Evolutionary conservation across 1,139 yeast genomes (phyloP), one percentile per base, ranked within the genome.

Genomic region (Debaryomyces sp.): DNA sequence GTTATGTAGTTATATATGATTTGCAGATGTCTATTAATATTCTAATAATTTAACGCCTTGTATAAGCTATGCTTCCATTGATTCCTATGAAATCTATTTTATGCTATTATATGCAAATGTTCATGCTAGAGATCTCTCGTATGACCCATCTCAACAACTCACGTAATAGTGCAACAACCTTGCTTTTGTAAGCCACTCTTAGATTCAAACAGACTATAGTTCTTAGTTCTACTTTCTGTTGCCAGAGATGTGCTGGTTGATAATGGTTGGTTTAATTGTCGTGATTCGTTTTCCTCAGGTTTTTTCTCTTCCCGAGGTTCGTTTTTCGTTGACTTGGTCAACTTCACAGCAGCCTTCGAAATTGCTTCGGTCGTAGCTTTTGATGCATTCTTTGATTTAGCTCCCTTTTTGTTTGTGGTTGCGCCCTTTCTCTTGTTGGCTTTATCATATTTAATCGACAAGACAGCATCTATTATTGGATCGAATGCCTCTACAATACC

Each of bases 401-500:
- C 7, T 23, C 17, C 21, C 34, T 9, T 8, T 15, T 24, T 26
- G 23, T 10, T 26, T 13, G n/a, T 30, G 12, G 17, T n/a, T 24
- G 24, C n/a, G 21, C 12, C n/a, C 21, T 17, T 32, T 8, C 5
- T 13, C 18, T 41, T 32, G 2, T 2, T 41, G 23, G 13, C 9
- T 15, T n/a, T 41, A 9, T 9, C 7, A 6, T 38, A 36, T 24
- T 39, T 44, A 15, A 39, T 29, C 2, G 34, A 22, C 5, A 49
- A 18, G 13, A 54, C 48, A 15, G 46, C 33, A 6, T 57, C 57
- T 1, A 67, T 61, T 27, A 71, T 56, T 0, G 71, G 68, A 10
- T 58, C 54, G 52, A 73, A 73, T 1, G 66, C 67, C 6, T 66
- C 69, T 1, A 60, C 58, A 2, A 73, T 57, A 4, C 61, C 59